phyloP scores from a whole-genome alignment of 169 alveolate species.

The Neospora caninum region DNA sequence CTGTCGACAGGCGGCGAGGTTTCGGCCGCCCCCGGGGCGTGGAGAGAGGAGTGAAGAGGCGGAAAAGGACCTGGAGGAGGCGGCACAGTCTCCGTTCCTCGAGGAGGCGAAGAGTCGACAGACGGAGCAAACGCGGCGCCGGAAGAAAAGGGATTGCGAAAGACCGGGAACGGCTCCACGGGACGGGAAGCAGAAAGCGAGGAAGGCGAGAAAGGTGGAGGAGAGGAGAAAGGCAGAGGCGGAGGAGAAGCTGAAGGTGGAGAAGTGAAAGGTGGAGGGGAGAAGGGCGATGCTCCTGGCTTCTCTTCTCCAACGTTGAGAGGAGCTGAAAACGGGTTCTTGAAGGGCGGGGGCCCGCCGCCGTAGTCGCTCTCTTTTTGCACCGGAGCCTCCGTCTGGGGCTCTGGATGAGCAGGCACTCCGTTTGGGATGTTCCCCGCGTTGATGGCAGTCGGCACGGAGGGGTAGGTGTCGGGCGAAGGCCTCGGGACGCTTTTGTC shows the following conservation, averaged over 20 bases:
- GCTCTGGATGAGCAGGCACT: too few relatives aligned
- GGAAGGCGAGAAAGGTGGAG: neutral
- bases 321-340: too few relatives aligned
- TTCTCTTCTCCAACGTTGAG: neutral
- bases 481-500: too few relatives aligned
- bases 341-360: too few relatives aligned
- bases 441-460: too few relatives aligned
- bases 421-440: too few relatives aligned
- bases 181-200: neutral
- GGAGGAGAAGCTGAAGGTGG: neutral
- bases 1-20: too few relatives aligned
- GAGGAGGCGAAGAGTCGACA: neutral
- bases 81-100: neutral
- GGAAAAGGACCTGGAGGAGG: neutral
- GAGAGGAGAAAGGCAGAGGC: neutral
- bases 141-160: slow-evolving; percentile 4
- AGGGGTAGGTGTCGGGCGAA: too few relatives aligned
- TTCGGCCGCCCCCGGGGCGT: too few relatives aligned
- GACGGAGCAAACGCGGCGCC: neutral
- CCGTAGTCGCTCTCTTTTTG: too few relatives aligned
- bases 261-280: neutral
- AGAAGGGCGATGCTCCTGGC: neutral
- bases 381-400: too few relatives aligned
- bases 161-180: neutral
- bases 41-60: neutral